phyloP scores from a whole-genome alignment of 176 grass and related monocot genomes.

The Alopecurus myosuroides region DNA sequence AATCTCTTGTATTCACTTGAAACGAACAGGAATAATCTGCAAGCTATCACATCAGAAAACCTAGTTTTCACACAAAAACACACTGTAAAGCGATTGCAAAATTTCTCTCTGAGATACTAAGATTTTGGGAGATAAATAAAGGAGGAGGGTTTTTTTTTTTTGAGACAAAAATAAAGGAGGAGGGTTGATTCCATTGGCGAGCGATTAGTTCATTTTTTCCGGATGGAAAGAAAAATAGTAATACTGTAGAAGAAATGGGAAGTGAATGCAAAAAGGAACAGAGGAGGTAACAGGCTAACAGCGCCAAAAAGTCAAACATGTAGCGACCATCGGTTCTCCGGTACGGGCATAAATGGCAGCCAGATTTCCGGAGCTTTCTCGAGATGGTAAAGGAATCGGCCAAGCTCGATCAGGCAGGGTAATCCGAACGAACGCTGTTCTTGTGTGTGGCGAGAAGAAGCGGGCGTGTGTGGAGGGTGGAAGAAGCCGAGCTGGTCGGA shows the following conservation, averaged over 20 bases:
- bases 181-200: not conserved
- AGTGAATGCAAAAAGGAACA: not conserved
- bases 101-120: not conserved
- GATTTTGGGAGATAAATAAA: too few relatives aligned
- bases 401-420: not conserved
- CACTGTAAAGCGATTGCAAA: not conserved
- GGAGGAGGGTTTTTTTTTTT: too few relatives aligned
- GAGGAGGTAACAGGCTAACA: not conserved
- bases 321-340: not conserved
- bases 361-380: not conserved
- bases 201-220: not conserved
- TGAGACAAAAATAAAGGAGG: too few relatives aligned
- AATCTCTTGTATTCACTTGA: not conserved
- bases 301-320: conserved; percentile 13
- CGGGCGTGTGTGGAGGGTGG: not conserved
- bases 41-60: not conserved
- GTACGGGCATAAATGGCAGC: not conserved
- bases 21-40: not conserved
- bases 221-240: too few relatives aligned
- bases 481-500: not conserved
- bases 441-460: not conserved
- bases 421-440: not conserved
- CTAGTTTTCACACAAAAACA: not conserved
- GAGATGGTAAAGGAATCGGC: not conserved
- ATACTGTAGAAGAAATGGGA: not conserved